A percentile compares a stretch with the other conserved stretches of the same genome.
Evolutionary conservation across 495 filamentous ascomycete species (phyloP).

Genomic region (Aspergillus campestris): DNA sequence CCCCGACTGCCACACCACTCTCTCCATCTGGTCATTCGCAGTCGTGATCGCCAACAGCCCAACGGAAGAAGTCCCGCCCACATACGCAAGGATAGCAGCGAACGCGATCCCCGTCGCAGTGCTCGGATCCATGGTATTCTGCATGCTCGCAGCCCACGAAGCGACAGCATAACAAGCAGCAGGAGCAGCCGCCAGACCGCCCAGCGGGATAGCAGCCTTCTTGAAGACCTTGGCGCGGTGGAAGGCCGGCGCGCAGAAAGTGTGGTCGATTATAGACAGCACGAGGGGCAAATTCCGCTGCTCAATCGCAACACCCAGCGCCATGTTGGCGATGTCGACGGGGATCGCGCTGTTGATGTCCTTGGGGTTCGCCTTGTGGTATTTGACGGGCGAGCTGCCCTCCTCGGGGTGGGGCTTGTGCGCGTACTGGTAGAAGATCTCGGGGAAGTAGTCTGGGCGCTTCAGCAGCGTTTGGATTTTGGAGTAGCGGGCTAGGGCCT

Average conservation of each 20-base stretch:
- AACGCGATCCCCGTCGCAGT: constrained; percentile 72
- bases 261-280: constrained; percentile 70
- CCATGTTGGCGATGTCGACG: constrained; percentile 51
- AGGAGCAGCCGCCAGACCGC: constrained; percentile 52
- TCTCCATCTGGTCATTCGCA: constrained; percentile 86
- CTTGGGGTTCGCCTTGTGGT: constrained; percentile 55
- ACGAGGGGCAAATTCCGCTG: constrained; percentile 66
- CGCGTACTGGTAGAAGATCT: constrained; percentile 74
- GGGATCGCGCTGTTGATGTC: constrained; percentile 64
- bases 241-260: constrained; percentile 67
- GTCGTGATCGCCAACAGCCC: constrained; percentile 80
- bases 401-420: constrained; percentile 67
- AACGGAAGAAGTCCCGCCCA: constrained; percentile 66
- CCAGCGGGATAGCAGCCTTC: constrained; percentile 40
- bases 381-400: constrained; percentile 48
- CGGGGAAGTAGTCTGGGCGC: constrained; percentile 63
- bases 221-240: constrained; percentile 53
- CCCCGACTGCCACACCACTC: constrained; percentile 79
- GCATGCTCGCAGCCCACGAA: constrained; percentile 42
- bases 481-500: constrained; percentile 61
- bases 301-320: constrained; percentile 68
- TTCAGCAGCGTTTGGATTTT: constrained; percentile 61
- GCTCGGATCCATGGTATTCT: constrained; percentile 61
- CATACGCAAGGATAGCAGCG: constrained; percentile 70
- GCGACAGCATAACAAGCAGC: constrained; percentile 62